Evolutionary conservation across 2,329 filamentous ascomycete species (phyloP).

Genomic region (Paecilomyces variotii): DNA sequence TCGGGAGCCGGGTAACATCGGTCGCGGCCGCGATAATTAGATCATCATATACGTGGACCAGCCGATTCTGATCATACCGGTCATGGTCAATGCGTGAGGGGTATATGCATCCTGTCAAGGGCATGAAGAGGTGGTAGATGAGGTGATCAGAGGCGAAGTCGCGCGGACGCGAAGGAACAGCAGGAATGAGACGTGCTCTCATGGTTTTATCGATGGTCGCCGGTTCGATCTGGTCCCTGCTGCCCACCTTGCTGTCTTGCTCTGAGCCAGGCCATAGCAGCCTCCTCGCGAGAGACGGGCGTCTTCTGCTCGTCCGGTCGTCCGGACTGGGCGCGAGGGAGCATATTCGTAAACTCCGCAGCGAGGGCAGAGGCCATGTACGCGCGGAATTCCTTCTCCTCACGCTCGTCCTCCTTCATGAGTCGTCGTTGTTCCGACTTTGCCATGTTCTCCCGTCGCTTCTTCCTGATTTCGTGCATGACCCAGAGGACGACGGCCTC

Average conservation of each 20-base stretch:
- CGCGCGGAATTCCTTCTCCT: constrained; percentile 39
- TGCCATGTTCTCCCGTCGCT: constrained; percentile 73
- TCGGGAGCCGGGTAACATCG: background rate
- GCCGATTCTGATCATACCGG: background rate
- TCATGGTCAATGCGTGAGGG: background rate
- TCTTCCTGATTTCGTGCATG: constrained; percentile 79
- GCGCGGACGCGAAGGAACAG: background rate
- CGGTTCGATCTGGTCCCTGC: background rate
- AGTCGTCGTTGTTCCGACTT: constrained; percentile 59
- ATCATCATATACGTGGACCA: background rate
- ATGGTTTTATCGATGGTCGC: background rate
- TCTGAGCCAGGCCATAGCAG: constrained; percentile 24
- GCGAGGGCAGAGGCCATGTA: constrained; percentile 40
- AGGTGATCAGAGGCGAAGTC: background rate
- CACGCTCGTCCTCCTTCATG: constrained; percentile 41
- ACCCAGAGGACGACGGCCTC: constrained; percentile 90
- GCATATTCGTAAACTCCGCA: constrained; percentile 36
- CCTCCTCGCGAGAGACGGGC: constrained; percentile 29
- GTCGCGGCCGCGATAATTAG: background rate
- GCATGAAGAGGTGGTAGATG: background rate
- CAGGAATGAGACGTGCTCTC: background rate
- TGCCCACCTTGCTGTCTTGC: constrained; percentile 16
- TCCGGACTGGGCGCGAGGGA: constrained; percentile 21
- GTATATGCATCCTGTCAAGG: background rate
- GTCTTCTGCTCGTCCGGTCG: constrained; percentile 35